Conservation (phyloP, 2,329 filamentous ascomycete species). For the Exophiala calicioides region DNA sequence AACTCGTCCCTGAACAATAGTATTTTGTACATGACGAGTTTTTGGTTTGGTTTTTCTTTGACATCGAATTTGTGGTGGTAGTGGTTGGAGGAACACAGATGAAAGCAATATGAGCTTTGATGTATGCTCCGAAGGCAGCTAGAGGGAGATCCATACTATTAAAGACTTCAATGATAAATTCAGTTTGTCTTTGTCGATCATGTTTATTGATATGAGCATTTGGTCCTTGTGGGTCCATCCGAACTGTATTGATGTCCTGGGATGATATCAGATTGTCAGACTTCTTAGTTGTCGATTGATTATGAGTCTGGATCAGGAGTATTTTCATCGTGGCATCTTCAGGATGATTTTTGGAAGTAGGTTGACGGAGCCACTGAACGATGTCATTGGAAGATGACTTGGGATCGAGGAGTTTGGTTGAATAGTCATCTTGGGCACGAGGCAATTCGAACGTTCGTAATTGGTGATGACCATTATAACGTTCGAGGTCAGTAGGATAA, state of each 20-base stretch:
- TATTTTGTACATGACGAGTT: slow-evolving; percentile 15
- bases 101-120: slow-evolving; percentile 25
- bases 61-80: slow-evolving; percentile 3
- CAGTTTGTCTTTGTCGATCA: slow-evolving; percentile 11
- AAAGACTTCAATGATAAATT: slow-evolving; percentile 23
- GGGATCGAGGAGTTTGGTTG: slow-evolving; percentile 1
- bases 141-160: slow-evolving; percentile 16
- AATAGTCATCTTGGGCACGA: slow-evolving; percentile 1
- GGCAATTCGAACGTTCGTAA: slow-evolving; percentile 19
- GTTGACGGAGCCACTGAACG: slow-evolving; percentile 11
- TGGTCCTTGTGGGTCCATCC: not conserved
- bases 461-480: slow-evolving; percentile 24
- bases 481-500: slow-evolving; percentile 17
- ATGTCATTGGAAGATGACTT: slow-evolving; percentile 8
- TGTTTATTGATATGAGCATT: too few relatives aligned
- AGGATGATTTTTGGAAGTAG: not conserved
- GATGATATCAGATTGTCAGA: slow-evolving; percentile 1
- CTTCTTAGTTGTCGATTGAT: slow-evolving; percentile 21
- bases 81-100: slow-evolving; percentile 15
- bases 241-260: slow-evolving; percentile 3
- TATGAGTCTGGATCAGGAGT: slow-evolving; percentile 25
- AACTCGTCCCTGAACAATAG: slow-evolving; percentile 25
- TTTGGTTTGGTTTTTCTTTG: slow-evolving; percentile 2
- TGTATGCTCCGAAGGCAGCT: slow-evolving; percentile 25
- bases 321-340: slow-evolving; percentile 20